Evolutionary conservation across 345 rosid species (phyloP), one percentile per base, ranked within the genome.

Genomic region (Psidium friedrichsthalianum): DNA sequence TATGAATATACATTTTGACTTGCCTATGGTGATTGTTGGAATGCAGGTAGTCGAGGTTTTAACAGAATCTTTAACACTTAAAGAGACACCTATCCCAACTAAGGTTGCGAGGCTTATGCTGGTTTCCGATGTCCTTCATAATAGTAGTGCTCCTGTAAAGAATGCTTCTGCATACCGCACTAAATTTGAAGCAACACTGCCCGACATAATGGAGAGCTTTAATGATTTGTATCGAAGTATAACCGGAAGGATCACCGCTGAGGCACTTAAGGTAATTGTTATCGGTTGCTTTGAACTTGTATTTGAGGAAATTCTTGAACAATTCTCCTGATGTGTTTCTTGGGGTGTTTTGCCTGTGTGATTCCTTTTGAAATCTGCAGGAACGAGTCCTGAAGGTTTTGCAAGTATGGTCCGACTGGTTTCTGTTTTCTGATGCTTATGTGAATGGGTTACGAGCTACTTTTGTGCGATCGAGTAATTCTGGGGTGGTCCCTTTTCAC

Each of bases 351-450:
- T 11, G 49, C 80, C 55, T 83, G 9, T 54, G 36, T 74, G 25
- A n/a, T 86, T 27, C 74, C 12, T 14, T 86, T 51, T 61, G 44
- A 76, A 47, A 85, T 86, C 49, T 88, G 87, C 91, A 98, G 99
- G 99, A 98, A 90, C 96, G 99, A 54, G 96, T 97, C 82, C 90
- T 97, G 90, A 97, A 96, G 92, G 99, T 97, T 56, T 89, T 97
- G 91, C 99, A 97, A 89, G 99, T 97, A 57, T 97, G 99, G 99
- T 91, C 98, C 56, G 99, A 98, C 86, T 96, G 99, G 99, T 98
- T 98, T 93, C 96, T 98, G 83, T 98, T 98, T 88, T 96, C 99
- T 81, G 99, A 98, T 88, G 99, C 99, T 82, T 98, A 98, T 90
- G 96, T 98, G 82, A 91, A 93, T 87, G 99, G 99, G 86, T 90